Evolutionary conservation across 345 rosid genomes (phyloP).

Genomic region (Citrus cavaleriei): DNA sequence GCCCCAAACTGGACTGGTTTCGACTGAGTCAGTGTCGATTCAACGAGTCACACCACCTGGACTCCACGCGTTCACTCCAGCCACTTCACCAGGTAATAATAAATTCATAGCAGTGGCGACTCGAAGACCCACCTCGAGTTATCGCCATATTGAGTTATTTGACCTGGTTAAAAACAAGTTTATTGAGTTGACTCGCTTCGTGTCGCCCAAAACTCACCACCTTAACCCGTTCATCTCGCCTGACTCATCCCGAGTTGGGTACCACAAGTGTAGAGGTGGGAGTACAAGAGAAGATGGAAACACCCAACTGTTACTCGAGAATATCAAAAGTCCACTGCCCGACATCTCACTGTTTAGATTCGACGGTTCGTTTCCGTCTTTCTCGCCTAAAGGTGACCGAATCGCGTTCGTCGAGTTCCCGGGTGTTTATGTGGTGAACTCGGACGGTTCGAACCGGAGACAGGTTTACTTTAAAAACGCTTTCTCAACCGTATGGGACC

Average conservation of each 20-base stretch:
- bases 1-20: conserved; percentile 31
- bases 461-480: conserved; percentile 47
- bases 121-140: conserved; percentile 51
- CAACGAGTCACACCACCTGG: conserved; percentile 78
- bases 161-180: conserved; percentile 52
- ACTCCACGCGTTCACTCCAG: conserved; percentile 89
- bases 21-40: conserved; percentile 38
- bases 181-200: conserved; percentile 59
- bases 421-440: conserved; percentile 74
- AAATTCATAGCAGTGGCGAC: conserved; percentile 78
- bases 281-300: conserved; percentile 27
- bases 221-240: conserved; percentile 83
- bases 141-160: conserved; percentile 78
- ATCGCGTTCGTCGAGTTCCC: conserved; percentile 74
- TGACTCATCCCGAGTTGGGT: conserved; percentile 68
- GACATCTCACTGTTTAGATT: conserved; percentile 68
- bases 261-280: conserved; percentile 73
- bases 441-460: conserved; percentile 64
- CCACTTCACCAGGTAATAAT: conserved; percentile 71
- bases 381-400: conserved; percentile 68
- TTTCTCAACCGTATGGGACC: conserved; percentile 79
- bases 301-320: conserved; percentile 59
- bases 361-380: conserved; percentile 88
- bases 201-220: conserved; percentile 70
- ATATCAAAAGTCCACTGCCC: conserved; percentile 43